Evolutionary conservation across 1,139 yeast genomes (phyloP), one percentile per base, ranked within the genome.

Genomic region (Lodderomyces jiufengensis): DNA sequence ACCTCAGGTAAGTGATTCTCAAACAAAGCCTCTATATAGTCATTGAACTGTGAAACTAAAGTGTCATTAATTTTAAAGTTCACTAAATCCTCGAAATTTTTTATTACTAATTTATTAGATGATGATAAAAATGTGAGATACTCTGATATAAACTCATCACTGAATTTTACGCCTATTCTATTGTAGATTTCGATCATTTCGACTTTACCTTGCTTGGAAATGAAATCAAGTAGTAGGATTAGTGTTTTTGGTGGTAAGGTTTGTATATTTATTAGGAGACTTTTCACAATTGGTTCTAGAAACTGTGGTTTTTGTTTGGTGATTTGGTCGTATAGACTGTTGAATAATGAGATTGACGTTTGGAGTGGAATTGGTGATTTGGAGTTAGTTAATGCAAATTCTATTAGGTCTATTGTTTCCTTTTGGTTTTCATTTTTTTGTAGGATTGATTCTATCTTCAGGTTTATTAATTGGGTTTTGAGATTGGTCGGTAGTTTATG

Each of bases 21-120:
- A 41, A 55, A 69, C 10, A 66, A 38, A 3, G 45, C 37, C 35
- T 67, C 70, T 9, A 67, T 47, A 37, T 63, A 60, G 7, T 31
- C 32, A 14, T 60, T 54, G 35, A 55, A 53, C 4, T 35, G 33
- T 3, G 24, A 11, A 37, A 53, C 58, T 29, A 61, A 57, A 3
- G 39, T 38, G 14, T 57, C 61, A 33, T 21, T 34, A 15, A 13
- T 36, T 26, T 15, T 40, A 31, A 10, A 33, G 23, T 15, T 49
- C 27, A 13, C 23, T 27, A 61, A 34, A 7, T 41, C 49, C 35
- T 63, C 65, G 40, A 59, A 65, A 0, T 49, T 39, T 5, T 42
- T 39, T 16, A 67, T 43, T 10, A 42, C 41, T 12, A 63, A 42
- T 9, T 38, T 43, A 1, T 44, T 44, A 9, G 41, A 41, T 0